phyloP scores from a whole-genome alignment of 768 basidiomycete species.

The Saitozyma sp. region DNA sequence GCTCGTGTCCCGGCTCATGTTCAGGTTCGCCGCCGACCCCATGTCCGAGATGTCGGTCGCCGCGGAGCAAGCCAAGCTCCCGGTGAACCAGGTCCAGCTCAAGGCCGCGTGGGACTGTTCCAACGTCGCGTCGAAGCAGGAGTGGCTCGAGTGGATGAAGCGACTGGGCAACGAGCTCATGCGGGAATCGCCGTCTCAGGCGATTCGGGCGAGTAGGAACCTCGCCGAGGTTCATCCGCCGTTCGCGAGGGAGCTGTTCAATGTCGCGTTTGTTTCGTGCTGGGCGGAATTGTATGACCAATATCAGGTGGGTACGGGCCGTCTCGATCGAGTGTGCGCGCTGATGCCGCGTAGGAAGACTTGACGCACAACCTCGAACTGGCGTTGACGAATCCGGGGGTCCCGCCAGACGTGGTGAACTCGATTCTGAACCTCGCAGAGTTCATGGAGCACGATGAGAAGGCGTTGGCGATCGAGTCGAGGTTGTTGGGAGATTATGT shows the following conservation, averaged over 20 bases:
- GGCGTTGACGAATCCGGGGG: slow-evolving; percentile 70
- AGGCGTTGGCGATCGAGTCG: slow-evolving; percentile 88
- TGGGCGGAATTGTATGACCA: slow-evolving; percentile 95
- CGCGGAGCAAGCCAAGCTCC: slow-evolving; percentile 81
- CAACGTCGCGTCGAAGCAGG: slow-evolving; percentile 65
- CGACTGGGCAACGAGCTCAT: slow-evolving; percentile 90
- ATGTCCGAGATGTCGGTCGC: slow-evolving; percentile 49
- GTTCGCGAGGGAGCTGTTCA: slow-evolving; percentile 90
- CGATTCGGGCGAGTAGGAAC: slow-evolving; percentile 93
- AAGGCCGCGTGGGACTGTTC: slow-evolving; percentile 95
- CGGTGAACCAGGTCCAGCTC: slow-evolving; percentile 94
- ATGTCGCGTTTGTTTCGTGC: slow-evolving; percentile 96
- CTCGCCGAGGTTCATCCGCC: slow-evolving; percentile 88
- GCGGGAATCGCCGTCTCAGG: slow-evolving; percentile 97
- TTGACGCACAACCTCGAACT: slow-evolving; percentile 83
- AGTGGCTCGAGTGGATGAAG: slow-evolving; percentile 96
- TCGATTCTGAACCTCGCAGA: slow-evolving; percentile 89
- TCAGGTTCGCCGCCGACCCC: slow-evolving; percentile 28
- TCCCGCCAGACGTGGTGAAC: slow-evolving; percentile 86
- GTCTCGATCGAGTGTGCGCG: neutral
- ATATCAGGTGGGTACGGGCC: slow-evolving; percentile 72
- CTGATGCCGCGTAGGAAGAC: slow-evolving; percentile 68
- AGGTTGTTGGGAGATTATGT: slow-evolving; percentile 84
- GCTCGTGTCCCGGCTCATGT: neutral
- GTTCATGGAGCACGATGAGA: slow-evolving; percentile 99